Conservation (phyloP, 1,284 basidiomycete species). For the Malassezia restricta region DNA sequence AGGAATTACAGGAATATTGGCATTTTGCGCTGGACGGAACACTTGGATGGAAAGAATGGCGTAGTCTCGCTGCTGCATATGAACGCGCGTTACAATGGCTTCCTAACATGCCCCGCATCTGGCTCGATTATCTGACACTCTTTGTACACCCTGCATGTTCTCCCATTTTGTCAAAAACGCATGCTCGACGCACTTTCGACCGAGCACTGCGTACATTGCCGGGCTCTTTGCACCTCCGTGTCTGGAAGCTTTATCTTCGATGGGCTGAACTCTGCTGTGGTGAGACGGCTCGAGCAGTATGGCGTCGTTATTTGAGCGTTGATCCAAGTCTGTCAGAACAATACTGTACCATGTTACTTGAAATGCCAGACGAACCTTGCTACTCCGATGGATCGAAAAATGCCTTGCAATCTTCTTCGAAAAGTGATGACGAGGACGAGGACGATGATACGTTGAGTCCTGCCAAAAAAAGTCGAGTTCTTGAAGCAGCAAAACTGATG, state of each 20-base stretch:
- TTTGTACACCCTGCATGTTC: constrained; percentile 85
- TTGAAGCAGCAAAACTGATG: constrained; percentile 85
- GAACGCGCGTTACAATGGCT: constrained; percentile 90
- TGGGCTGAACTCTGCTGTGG: constrained; percentile 81
- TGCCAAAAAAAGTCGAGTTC: constrained; percentile 52
- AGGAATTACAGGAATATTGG: constrained; percentile 69
- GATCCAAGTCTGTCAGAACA: constrained; percentile 44
- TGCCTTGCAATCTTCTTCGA: constrained; percentile 7
- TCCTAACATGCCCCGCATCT: constrained; percentile 81
- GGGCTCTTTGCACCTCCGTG: constrained; percentile 79
- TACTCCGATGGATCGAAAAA: constrained; percentile 20
- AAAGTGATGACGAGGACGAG: constrained; percentile 12
- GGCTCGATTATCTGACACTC: constrained; percentile 82
- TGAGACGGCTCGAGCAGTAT: constrained; percentile 71
- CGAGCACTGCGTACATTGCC: constrained; percentile 84
- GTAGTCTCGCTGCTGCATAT: constrained; percentile 68
- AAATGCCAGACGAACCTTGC: constrained; percentile 20
- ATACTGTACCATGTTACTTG: constrained; percentile 35
- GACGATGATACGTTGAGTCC: neutral
- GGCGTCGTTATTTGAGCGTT: constrained; percentile 70
- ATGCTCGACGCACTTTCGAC: constrained; percentile 86
- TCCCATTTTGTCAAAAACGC: constrained; percentile 66
- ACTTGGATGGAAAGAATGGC: constrained; percentile 92
- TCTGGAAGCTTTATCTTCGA: constrained; percentile 88
- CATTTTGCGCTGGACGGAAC: constrained; percentile 71